These are phyloP conservation scores for Fusarium austroafricanum DNA, from an alignment of 2,329 filamentous ascomycete genomes.

Conservation along the genomic window DNA sequence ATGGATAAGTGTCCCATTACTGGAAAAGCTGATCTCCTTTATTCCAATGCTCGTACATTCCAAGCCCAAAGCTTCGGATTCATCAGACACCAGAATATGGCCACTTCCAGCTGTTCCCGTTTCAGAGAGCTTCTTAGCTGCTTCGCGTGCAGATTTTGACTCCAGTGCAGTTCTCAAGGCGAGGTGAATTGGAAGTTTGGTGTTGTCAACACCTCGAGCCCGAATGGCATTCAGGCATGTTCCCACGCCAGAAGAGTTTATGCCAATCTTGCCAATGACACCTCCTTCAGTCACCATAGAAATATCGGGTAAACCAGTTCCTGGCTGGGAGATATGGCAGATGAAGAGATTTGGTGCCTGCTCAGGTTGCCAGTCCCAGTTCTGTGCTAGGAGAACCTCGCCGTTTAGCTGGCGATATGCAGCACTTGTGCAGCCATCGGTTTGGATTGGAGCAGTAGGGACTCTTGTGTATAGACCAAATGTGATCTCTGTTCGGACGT, in stretches of 20 bases:
- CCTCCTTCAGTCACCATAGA: slow-evolving; percentile 69
- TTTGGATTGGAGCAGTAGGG: slow-evolving; percentile 32
- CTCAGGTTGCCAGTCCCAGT: slow-evolving; percentile 69
- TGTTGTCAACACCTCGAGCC: slow-evolving; percentile 62
- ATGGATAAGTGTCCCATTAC: slow-evolving; percentile 23
- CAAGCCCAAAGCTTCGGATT: slow-evolving; percentile 30
- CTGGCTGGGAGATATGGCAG: slow-evolving; percentile 57
- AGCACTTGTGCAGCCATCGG: slow-evolving; percentile 67
- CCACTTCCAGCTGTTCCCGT: slow-evolving; percentile 37
- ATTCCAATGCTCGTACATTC: slow-evolving; percentile 41
- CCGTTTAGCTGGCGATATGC: slow-evolving; percentile 54
- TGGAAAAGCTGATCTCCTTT: slow-evolving; percentile 14
- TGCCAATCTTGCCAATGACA: slow-evolving; percentile 73
- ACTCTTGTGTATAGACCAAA: slow-evolving; percentile 62
- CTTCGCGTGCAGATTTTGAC: slow-evolving; percentile 45
- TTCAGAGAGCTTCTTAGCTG: slow-evolving; percentile 1
- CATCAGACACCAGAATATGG: slow-evolving; percentile 36
- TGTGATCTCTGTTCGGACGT: slow-evolving; percentile 50
- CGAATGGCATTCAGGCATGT: slow-evolving; percentile 71
- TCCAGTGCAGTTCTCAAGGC: slow-evolving; percentile 68
- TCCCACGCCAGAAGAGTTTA: slow-evolving; percentile 69
- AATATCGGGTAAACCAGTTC: slow-evolving; percentile 57
- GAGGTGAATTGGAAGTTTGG: slow-evolving; percentile 69
- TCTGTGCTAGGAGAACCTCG: slow-evolving; percentile 61
- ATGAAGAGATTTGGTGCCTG: slow-evolving; percentile 63